phyloP scores from a whole-genome alignment of 2,329 filamentous ascomycete genomes.

The Cytospora schulzeri region DNA sequence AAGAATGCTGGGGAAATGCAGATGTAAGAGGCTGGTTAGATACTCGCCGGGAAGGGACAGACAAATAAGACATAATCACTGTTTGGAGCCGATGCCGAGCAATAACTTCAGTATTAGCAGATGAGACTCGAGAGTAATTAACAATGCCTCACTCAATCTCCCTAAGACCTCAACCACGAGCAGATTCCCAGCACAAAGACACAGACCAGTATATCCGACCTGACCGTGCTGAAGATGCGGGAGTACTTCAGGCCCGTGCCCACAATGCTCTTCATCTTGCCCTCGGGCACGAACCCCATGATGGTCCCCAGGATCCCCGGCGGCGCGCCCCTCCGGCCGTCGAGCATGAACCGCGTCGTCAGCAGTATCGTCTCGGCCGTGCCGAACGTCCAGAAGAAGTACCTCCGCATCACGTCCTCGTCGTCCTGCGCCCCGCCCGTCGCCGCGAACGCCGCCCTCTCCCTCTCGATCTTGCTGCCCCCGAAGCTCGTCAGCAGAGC shows the following conservation, averaged over 20 bases:
- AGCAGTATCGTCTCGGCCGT: conserved; percentile 75
- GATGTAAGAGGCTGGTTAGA: not conserved
- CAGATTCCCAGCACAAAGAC: conserved; percentile 72
- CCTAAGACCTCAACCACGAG: conserved; percentile 44
- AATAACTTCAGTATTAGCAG: not conserved
- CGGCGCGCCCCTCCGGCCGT: conserved; percentile 60
- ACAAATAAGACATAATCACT: not conserved
- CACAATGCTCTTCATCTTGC: conserved; percentile 50
- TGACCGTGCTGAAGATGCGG: conserved; percentile 71
- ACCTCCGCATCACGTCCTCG: conserved; percentile 40
- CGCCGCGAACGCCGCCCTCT: conserved; percentile 42
- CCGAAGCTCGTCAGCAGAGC: conserved; percentile 68
- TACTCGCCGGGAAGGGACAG: not conserved
- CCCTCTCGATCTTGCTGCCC: conserved; percentile 64
- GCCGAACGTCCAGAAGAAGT: conserved; percentile 80
- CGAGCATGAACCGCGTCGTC: conserved; percentile 70
- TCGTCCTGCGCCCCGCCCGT: conserved; percentile 29
- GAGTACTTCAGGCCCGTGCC: conserved; percentile 65
- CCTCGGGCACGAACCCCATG: conserved; percentile 65
- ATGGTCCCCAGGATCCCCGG: conserved; percentile 66
- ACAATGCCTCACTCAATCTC: not conserved
- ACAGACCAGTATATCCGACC: conserved; percentile 72
- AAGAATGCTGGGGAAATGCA: not conserved
- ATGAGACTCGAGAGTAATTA: not conserved
- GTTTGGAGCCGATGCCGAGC: not conserved